phyloP scores from a whole-genome alignment of 176 grass and related monocot genomes.

The Musa troglodytarum region DNA sequence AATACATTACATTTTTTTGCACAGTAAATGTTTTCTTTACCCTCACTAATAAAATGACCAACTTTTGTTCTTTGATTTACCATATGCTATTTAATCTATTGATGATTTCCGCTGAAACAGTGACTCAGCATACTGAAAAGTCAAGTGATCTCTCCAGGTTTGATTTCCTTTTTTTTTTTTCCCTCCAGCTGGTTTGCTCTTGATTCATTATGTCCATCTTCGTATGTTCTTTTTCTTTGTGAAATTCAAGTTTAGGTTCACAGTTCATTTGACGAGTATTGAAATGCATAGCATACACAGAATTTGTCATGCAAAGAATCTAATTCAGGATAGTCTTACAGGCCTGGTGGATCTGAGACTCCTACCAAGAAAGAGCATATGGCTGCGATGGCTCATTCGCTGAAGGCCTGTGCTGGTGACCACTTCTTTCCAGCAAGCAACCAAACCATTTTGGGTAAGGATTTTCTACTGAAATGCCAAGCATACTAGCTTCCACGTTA shows the following conservation, averaged over 20 bases:
- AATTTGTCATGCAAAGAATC: too few relatives aligned
- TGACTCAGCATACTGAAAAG: not conserved
- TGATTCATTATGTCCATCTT: not conserved
- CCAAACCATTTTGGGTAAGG: too few relatives aligned
- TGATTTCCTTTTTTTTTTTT: not conserved
- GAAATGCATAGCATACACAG: too few relatives aligned
- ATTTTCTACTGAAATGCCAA: too few relatives aligned
- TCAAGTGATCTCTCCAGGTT: not conserved
- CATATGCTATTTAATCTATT: not conserved
- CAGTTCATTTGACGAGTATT: not conserved
- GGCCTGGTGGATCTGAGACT: too few relatives aligned
- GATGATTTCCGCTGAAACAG: not conserved
- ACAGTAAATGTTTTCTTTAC: too few relatives aligned
- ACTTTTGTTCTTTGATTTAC: not conserved
- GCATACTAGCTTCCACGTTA: too few relatives aligned
- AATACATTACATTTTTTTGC: not conserved
- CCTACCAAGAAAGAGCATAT: too few relatives aligned
- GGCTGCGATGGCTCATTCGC: too few relatives aligned
- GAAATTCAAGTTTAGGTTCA: not conserved
- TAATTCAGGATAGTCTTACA: too few relatives aligned
- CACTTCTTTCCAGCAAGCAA: too few relatives aligned
- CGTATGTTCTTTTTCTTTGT: not conserved
- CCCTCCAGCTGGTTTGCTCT: not conserved
- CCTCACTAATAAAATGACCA: not conserved
- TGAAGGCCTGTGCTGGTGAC: too few relatives aligned